A percentile compares a stretch with the other conserved stretches of the same genome.
Evolutionary conservation across 1,284 basidiomycete genomes (phyloP).

Genomic region (Cerrena zonata): DNA sequence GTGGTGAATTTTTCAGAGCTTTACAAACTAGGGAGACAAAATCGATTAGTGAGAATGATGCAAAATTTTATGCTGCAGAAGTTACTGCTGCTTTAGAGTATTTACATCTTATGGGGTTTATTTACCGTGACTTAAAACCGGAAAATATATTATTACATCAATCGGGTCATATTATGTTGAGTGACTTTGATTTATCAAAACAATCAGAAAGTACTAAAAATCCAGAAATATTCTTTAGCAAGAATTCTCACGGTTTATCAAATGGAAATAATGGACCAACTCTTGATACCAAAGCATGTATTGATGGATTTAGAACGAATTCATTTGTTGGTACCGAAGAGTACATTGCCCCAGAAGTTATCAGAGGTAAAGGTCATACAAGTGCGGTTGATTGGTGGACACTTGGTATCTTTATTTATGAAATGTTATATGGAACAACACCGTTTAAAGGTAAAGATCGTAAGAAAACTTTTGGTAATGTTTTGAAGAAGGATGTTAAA

Average conservation of each 20-base stretch:
- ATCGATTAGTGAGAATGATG: constrained; percentile 90
- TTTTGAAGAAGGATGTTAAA: constrained; percentile 79
- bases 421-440: constrained; percentile 99
- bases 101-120: constrained; percentile 97
- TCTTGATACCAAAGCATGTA: constrained; percentile 95
- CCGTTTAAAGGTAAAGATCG: constrained; percentile 97
- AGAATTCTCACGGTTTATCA: constrained; percentile 88
- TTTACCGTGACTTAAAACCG: constrained; percentile 98
- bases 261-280: constrained; percentile 79
- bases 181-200: constrained; percentile 98
- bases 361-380: constrained; percentile 94
- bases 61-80: constrained; percentile 97
- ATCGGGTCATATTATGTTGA: constrained; percentile 99
- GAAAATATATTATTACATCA: constrained; percentile 99
- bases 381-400: constrained; percentile 99
- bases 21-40: constrained; percentile 92
- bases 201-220: constrained; percentile 84
- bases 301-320: constrained; percentile 95
- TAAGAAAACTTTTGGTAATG: constrained; percentile 94
- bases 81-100: constrained; percentile 97
- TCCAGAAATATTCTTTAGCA: constrained; percentile 80
- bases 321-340: constrained; percentile 99
- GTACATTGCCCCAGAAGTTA: constrained; percentile 98
- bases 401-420: constrained; percentile 94
- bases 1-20: constrained; percentile 97